Percentiles rank a stretch among this genome's conserved stretches.
Conservation (phyloP, 352 stramenopile genomes). For the Globisporangium okanoganense region DNA sequence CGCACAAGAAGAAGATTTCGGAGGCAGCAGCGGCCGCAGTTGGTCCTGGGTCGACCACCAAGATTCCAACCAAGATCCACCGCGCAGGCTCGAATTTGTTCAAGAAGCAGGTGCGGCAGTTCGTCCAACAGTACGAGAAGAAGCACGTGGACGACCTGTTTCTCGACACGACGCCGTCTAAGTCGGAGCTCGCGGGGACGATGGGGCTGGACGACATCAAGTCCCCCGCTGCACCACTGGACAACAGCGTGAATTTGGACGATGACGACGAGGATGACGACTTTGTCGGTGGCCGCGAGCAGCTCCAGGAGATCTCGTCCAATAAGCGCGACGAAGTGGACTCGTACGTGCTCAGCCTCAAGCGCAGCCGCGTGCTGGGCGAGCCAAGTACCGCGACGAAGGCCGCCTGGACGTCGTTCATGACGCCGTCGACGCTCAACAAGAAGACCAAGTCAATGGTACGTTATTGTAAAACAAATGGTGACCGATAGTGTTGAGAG, state of each 20-base stretch:
- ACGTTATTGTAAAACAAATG: background rate
- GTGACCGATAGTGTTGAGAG: background rate
- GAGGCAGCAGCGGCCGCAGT: background rate
- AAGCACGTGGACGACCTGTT: slow-evolving; percentile 75
- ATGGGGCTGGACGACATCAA: slow-evolving; percentile 46
- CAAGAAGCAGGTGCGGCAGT: slow-evolving; percentile 82
- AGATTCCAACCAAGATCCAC: slow-evolving; percentile 48
- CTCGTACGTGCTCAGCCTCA: slow-evolving; percentile 68
- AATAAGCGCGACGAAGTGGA: slow-evolving; percentile 70
- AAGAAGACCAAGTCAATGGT: slow-evolving; percentile 39
- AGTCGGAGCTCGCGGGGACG: slow-evolving; percentile 24
- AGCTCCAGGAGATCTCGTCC: slow-evolving; percentile 52
- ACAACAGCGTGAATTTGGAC: slow-evolving; percentile 20
- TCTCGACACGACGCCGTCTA: slow-evolving; percentile 42
- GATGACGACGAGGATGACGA: slow-evolving; percentile 45
- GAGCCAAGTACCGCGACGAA: slow-evolving; percentile 4
- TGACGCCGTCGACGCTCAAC: slow-evolving; percentile 13
- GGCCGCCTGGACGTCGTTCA: background rate
- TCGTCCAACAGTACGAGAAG: slow-evolving; percentile 71
- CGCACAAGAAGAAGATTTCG: slow-evolving; percentile 18
- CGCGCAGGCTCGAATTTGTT: slow-evolving; percentile 73
- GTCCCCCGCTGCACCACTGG: slow-evolving; percentile 25
- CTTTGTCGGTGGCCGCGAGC: slow-evolving; percentile 26
- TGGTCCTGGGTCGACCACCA: background rate
- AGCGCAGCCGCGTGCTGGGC: slow-evolving; percentile 35